Conservation (phyloP, 2,329 filamentous ascomycete species). For the Tolypocladium capitatum region DNA sequence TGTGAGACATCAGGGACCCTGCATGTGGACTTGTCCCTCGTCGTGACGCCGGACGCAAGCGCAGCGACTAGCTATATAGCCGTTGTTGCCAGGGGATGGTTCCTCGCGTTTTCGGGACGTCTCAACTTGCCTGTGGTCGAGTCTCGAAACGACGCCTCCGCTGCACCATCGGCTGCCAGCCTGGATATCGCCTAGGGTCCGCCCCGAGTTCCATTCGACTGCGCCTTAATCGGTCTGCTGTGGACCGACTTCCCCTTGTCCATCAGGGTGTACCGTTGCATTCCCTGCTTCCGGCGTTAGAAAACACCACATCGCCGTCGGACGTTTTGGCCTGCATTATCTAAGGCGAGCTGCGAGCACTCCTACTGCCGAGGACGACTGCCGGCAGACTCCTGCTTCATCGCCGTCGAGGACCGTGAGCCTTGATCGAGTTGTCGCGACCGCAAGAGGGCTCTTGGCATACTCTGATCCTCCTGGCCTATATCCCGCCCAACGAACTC, state of each 20-base stretch:
- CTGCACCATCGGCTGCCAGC: not conserved
- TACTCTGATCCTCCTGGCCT: not conserved
- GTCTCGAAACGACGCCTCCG: not conserved
- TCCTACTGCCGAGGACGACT: not conserved
- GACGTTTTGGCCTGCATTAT: not conserved
- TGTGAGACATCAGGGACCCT: not conserved
- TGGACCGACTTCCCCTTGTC: not conserved
- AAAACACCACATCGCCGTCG: not conserved
- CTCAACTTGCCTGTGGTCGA: too few species aligned
- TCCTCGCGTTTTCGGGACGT: not conserved
- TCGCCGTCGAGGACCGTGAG: not conserved
- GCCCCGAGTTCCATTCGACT: not conserved
- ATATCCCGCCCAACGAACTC: not conserved
- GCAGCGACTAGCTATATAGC: not conserved
- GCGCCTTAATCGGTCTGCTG: too few species aligned
- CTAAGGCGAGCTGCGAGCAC: not conserved
- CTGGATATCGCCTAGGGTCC: not conserved
- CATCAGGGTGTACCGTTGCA: constrained; percentile 2
- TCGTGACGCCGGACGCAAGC: not conserved
- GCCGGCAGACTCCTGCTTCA: not conserved
- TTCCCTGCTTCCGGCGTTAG: not conserved
- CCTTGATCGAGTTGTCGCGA: not conserved
- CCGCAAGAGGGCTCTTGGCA: too few species aligned
- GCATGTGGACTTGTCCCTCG: not conserved
- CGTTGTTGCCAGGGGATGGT: not conserved